Percentiles rank a stretch among this genome's conserved stretches.
Evolutionary conservation across 2,329 filamentous ascomycete species (phyloP).

Genomic region (Calycina herbarum): DNA sequence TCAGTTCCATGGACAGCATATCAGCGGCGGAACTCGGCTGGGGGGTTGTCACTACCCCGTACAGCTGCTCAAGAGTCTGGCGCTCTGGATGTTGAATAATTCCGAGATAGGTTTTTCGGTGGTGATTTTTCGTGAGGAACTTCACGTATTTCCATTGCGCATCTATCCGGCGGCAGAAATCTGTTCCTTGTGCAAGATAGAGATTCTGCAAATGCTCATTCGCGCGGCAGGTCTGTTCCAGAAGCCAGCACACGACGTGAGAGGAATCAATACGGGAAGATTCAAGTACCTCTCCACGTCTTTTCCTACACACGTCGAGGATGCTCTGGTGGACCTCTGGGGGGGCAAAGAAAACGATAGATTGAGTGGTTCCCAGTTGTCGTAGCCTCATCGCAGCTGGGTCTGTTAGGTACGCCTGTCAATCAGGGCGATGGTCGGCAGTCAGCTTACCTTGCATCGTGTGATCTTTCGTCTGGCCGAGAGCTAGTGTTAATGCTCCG

Average conservation of each 20-base stretch:
- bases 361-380: constrained; percentile 49
- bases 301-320: constrained; percentile 45
- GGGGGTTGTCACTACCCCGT: too few species aligned
- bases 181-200: constrained; percentile 58
- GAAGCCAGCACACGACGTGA: constrained; percentile 61
- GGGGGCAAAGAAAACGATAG: constrained; percentile 34
- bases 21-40: too few species aligned
- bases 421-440: too few species aligned
- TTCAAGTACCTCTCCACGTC: neutral
- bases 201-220: constrained; percentile 61
- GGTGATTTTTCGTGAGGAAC: too few species aligned
- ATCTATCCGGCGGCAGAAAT: constrained; percentile 55
- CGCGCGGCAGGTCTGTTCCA: constrained; percentile 61
- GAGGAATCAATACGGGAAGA: constrained; percentile 19
- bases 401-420: too few species aligned
- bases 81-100: too few species aligned
- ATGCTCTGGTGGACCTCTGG: constrained; percentile 50
- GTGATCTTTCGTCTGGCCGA: constrained; percentile 39
- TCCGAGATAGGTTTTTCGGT: too few species aligned
- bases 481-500: constrained; percentile 29
- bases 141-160: too few species aligned
- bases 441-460: constrained; percentile 55
- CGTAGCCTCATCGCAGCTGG: constrained; percentile 64
- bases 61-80: too few species aligned
- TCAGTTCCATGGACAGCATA: too few species aligned